These are phyloP conservation scores for Neonectria magnoliae DNA, from an alignment of 2,329 filamentous ascomycete species.

Conservation along the genomic window DNA sequence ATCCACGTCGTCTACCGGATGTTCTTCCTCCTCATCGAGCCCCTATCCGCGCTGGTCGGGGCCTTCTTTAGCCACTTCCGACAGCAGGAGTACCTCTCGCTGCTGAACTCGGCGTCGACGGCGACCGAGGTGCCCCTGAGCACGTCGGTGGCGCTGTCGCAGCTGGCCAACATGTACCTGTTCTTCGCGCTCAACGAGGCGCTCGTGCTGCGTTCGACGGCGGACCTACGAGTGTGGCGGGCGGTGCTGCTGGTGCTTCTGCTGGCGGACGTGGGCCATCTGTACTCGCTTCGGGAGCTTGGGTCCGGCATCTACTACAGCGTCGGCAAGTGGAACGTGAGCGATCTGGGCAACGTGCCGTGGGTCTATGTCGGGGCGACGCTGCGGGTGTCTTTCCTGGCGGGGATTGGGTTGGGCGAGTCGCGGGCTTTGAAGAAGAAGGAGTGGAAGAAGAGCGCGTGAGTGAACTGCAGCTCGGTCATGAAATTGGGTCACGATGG, in stretches of 20 bases:
- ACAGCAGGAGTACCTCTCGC: conserved; percentile 66
- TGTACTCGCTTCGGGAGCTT: conserved; percentile 71
- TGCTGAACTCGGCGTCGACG: conserved; percentile 67
- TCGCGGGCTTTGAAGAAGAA: conserved; percentile 40
- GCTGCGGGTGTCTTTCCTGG: conserved; percentile 68
- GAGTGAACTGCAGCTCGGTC: not conserved
- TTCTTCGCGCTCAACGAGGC: conserved; percentile 82
- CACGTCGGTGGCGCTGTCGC: conserved; percentile 74
- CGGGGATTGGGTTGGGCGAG: conserved; percentile 61
- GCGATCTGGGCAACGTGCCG: conserved; percentile 74
- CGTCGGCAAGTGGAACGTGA: conserved; percentile 70
- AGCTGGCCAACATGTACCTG: conserved; percentile 82
- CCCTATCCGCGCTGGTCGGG: conserved; percentile 62
- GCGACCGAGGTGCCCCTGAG: conserved; percentile 60
- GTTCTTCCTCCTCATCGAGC: conserved; percentile 82
- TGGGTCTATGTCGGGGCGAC: conserved; percentile 75
- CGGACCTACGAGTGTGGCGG: conserved; percentile 75
- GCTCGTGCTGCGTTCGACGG: conserved; percentile 75
- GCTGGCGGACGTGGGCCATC: conserved; percentile 79
- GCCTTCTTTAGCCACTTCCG: conserved; percentile 63
- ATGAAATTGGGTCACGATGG: conserved; percentile 4
- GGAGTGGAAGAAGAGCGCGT: conserved; percentile 31
- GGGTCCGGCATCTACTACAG: conserved; percentile 73
- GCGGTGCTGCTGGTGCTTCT: conserved; percentile 73
- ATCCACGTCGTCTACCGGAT: conserved; percentile 72